These are phyloP conservation scores for Ustilago trichophora DNA, from an alignment of 1,284 basidiomycete species.

Conservation along the genomic window DNA sequence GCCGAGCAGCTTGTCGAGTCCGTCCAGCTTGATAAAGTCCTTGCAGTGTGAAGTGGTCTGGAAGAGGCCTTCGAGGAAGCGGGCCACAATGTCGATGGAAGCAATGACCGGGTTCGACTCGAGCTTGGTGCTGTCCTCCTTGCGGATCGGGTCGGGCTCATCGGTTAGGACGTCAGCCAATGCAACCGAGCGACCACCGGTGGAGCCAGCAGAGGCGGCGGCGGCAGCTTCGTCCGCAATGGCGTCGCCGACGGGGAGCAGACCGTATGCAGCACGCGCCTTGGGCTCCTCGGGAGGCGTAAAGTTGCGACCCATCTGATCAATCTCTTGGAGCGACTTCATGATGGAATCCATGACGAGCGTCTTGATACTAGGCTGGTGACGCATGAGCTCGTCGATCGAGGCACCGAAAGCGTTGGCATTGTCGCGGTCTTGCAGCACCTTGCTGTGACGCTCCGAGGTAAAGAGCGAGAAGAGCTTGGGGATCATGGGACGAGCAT, in stretches of 20 bases:
- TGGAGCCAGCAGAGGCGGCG: conserved; percentile 1
- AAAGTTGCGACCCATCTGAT: conserved; percentile 75
- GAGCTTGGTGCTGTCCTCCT: conserved; percentile 41
- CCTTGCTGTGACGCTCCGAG: conserved; percentile 82
- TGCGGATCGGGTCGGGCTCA: conserved; percentile 52
- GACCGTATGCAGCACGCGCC: conserved; percentile 40
- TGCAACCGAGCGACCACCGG: conserved; percentile 27
- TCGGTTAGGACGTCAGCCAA: conserved; percentile 52
- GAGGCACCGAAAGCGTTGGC: conserved; percentile 85
- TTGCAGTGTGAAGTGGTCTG: conserved; percentile 85
- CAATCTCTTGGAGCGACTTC: conserved; percentile 67
- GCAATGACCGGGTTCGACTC: conserved; percentile 53
- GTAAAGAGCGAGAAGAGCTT: conserved; percentile 86
- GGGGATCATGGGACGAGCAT: conserved; percentile 78
- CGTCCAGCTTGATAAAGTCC: conserved; percentile 85
- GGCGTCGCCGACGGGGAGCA: conserved; percentile 32
- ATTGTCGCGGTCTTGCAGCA: conserved; percentile 92
- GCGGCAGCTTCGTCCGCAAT: conserved; percentile 23
- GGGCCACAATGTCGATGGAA: conserved; percentile 60
- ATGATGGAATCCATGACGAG: conserved; percentile 70
- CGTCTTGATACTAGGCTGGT: conserved; percentile 87
- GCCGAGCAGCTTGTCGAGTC: conserved; percentile 78
- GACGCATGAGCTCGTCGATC: conserved; percentile 93
- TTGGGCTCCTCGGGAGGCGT: conserved; percentile 34
- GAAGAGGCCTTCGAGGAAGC: conserved; percentile 84